Conservation (phyloP, 306 rosid species). For the Dryas octopetala region DNA sequence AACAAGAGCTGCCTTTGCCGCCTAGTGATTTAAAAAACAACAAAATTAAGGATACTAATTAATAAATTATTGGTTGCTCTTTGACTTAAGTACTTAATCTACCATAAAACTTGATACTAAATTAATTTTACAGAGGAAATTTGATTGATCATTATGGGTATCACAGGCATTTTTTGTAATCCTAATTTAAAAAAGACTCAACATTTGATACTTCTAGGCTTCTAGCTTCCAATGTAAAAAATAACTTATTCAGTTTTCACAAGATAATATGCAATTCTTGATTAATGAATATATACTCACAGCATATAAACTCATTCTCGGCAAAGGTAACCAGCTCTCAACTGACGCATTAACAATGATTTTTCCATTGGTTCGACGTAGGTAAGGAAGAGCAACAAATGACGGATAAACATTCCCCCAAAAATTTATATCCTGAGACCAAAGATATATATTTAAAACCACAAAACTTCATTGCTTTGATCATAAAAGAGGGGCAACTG, state of each 20-base stretch:
- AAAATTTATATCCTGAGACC: slow-evolving; percentile 68
- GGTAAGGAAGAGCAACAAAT: slow-evolving; percentile 75
- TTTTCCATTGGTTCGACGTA: slow-evolving; percentile 69
- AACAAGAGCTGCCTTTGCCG: slow-evolving; percentile 73
- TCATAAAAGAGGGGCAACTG: too few relatives aligned
- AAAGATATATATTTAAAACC: neutral
- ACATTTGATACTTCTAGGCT: neutral
- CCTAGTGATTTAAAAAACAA: slow-evolving; percentile 36
- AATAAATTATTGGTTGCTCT: neutral
- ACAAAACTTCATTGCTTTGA: neutral
- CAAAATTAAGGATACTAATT: neutral
- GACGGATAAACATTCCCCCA: slow-evolving; percentile 95
- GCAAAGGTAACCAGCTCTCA: slow-evolving; percentile 85
- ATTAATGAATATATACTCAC: slow-evolving; percentile 40
- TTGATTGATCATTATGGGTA: neutral
- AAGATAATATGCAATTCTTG: neutral
- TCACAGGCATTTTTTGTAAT: neutral
- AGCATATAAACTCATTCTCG: slow-evolving; percentile 85
- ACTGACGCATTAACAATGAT: slow-evolving; percentile 70
- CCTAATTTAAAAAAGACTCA: neutral
- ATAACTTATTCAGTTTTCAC: neutral
- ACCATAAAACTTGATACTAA: neutral
- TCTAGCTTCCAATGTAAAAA: neutral
- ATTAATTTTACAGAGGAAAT: neutral
- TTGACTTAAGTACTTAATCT: too few relatives aligned